These are phyloP conservation scores for Cylindrotheca closterium DNA, from an alignment of 108 stramenopile genomes.

Conservation along the genomic window DNA sequence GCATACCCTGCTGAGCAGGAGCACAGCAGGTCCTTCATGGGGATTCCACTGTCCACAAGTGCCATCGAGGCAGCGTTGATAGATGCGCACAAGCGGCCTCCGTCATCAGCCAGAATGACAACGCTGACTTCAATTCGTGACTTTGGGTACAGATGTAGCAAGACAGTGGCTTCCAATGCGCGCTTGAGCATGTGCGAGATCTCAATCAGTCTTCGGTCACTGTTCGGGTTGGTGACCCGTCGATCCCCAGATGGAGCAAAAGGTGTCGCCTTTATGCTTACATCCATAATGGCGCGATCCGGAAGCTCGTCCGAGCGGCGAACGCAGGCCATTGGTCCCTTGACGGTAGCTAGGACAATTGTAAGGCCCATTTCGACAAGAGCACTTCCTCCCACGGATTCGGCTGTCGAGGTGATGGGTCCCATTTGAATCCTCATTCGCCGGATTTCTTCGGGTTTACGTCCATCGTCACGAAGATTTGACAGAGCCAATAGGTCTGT, in stretches of 20 bases:
- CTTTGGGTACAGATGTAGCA: slow-evolving; percentile 81
- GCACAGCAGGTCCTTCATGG: slow-evolving; percentile 80
- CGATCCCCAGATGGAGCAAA: slow-evolving; percentile 76
- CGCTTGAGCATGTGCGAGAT: slow-evolving; percentile 65
- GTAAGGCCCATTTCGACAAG: slow-evolving; percentile 87
- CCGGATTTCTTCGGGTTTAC: slow-evolving; percentile 82
- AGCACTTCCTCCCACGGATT: slow-evolving; percentile 49
- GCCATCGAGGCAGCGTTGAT: slow-evolving; percentile 86
- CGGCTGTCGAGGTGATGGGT: slow-evolving; percentile 35
- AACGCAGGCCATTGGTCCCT: slow-evolving; percentile 65
- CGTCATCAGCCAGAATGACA: slow-evolving; percentile 82
- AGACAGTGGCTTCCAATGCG: slow-evolving; percentile 73
- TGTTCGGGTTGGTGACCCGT: slow-evolving; percentile 57
- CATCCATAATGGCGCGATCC: slow-evolving; percentile 76
- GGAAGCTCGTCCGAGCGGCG: slow-evolving; percentile 74
- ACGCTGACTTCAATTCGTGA: slow-evolving; percentile 67
- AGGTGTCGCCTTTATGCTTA: slow-evolving; percentile 58
- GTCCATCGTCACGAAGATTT: slow-evolving; percentile 85
- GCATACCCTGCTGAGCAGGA: slow-evolving; percentile 81
- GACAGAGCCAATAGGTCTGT: slow-evolving; percentile 79
- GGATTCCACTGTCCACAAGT: slow-evolving; percentile 80
- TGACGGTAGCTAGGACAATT: slow-evolving; percentile 57
- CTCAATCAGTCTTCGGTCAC: slow-evolving; percentile 82
- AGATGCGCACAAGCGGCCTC: slow-evolving; percentile 78
- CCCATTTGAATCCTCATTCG: slow-evolving; percentile 75